phyloP scores from a whole-genome alignment of 2,329 filamentous ascomycete genomes.

The Verticillium klebahnii region DNA sequence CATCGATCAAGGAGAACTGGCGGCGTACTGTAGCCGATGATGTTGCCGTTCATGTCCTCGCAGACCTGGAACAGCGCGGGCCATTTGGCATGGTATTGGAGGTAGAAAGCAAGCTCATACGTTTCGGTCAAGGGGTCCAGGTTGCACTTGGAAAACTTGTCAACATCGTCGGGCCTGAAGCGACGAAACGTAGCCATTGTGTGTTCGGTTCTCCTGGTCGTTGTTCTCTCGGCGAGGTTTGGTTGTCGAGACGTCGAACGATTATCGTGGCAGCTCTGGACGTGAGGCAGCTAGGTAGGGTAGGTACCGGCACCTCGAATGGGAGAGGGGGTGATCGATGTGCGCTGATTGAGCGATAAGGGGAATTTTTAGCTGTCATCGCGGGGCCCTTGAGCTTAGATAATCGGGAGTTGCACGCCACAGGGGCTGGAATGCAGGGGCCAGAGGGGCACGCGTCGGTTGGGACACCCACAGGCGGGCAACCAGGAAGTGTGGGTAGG shows the following conservation, averaged over 20 bases:
- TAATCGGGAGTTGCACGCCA: not conserved
- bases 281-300: not conserved
- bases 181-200: slow-evolving; percentile 79
- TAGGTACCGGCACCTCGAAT: not conserved
- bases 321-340: too few relatives aligned
- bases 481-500: not conserved
- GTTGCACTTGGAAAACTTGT: slow-evolving; percentile 90
- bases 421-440: not conserved
- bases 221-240: not conserved
- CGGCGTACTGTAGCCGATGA: slow-evolving; percentile 84
- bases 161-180: slow-evolving; percentile 78
- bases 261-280: too few relatives aligned
- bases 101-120: slow-evolving; percentile 92
- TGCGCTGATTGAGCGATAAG: not conserved
- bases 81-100: slow-evolving; percentile 95
- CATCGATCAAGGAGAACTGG: not conserved
- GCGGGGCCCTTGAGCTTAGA: not conserved
- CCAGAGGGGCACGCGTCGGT: too few relatives aligned
- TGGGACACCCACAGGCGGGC: not conserved
- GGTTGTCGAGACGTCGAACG: not conserved
- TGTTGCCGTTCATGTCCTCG: slow-evolving; percentile 79
- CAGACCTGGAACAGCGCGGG: slow-evolving; percentile 91
- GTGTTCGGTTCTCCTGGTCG: slow-evolving; percentile 3
- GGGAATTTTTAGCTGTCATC: not conserved
- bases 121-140: slow-evolving; percentile 97